These are phyloP conservation scores for Lodderomyces margitis DNA, from an alignment of 1,139 yeast species.

Conservation along the genomic window DNA sequence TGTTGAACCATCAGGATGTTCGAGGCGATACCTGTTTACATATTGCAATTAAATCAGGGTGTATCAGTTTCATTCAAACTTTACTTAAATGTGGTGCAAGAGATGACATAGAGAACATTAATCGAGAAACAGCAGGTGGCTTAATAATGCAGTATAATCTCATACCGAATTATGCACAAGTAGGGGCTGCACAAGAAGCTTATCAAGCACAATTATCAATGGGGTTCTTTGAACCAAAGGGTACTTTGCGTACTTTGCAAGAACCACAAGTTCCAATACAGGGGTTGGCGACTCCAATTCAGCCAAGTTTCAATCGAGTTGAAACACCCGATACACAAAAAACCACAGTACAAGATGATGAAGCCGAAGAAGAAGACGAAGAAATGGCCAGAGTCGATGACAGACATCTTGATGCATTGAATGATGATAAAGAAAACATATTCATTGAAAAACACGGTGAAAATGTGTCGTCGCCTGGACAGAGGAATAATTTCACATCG, in stretches of 20 bases:
- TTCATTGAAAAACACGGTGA: conserved; percentile 30
- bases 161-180: conserved; percentile 17
- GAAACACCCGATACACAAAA: conserved; percentile 51
- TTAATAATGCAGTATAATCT: conserved; percentile 28
- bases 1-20: conserved; percentile 66
- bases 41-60: conserved; percentile 51
- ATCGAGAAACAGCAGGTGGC: conserved; percentile 39
- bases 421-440: conserved; percentile 42
- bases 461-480: conserved; percentile 33
- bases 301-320: conserved; percentile 22
- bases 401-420: conserved; percentile 31
- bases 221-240: conserved; percentile 12
- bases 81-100: conserved; percentile 47
- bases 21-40: conserved; percentile 71
- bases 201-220: conserved; percentile 13
- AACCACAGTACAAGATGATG: conserved; percentile 46
- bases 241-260: conserved; percentile 10
- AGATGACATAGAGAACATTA: conserved; percentile 43
- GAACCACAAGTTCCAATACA: conserved; percentile 7
- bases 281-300: conserved; percentile 41
- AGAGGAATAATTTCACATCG: conserved; percentile 10
- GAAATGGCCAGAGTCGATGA: conserved; percentile 27
- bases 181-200: conserved; percentile 8
- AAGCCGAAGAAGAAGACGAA: conserved; percentile 31
- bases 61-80: conserved; percentile 36